phyloP scores from a whole-genome alignment of 768 basidiomycete species.

The Rhizopogon vinicolor region DNA sequence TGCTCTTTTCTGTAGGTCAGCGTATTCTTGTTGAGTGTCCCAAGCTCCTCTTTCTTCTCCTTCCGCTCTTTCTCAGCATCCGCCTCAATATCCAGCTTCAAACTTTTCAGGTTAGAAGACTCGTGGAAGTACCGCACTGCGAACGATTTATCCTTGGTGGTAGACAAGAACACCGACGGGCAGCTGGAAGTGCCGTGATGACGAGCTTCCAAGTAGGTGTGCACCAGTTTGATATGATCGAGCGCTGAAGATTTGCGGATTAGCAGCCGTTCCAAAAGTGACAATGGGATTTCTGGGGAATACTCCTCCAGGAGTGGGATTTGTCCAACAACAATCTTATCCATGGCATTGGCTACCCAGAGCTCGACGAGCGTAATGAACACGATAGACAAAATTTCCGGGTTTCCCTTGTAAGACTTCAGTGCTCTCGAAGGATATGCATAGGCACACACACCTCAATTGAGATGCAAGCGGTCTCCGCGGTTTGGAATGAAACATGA shows the following conservation, averaged over 20 bases:
- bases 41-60: too few species aligned
- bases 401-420: conserved; percentile 24
- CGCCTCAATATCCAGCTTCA: too few species aligned
- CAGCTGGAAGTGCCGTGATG: conserved; percentile 8
- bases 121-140: too few species aligned
- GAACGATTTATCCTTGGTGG: conserved; percentile 9
- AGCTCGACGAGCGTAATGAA: conserved; percentile 34
- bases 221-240: conserved; percentile 19
- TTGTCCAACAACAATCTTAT: conserved; percentile 14
- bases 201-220: conserved; percentile 29
- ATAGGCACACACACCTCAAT: conserved; percentile 19
- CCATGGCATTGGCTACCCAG: conserved; percentile 35
- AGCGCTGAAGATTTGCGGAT: conserved; percentile 25
- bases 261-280: conserved; percentile 22
- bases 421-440: conserved; percentile 24
- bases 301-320: conserved; percentile 26
- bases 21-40: conserved; percentile 10
- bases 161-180: conserved; percentile 31
- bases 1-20: background rate
- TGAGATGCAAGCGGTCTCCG: conserved; percentile 10
- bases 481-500: background rate
- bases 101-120: too few species aligned
- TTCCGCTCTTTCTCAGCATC: too few species aligned
- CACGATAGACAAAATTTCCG: conserved; percentile 39
- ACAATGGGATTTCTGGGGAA: conserved; percentile 27